phyloP scores from a whole-genome alignment of 129 eudicot genomes.

The Pittosporum tobira region DNA sequence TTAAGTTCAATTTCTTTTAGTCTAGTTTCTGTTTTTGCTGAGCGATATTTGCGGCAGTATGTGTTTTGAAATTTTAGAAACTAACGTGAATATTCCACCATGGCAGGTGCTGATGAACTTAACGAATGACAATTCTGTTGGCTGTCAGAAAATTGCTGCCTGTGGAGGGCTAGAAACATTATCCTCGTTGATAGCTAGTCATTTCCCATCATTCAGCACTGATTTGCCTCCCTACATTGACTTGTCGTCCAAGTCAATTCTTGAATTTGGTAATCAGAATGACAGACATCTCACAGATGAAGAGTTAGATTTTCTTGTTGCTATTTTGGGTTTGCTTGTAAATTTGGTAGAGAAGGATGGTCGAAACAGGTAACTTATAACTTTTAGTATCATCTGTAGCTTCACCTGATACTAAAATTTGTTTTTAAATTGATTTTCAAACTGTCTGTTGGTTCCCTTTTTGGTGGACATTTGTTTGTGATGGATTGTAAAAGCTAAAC shows the following conservation, averaged over 20 bases:
- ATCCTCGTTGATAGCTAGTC: constrained; percentile 73
- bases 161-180: constrained; percentile 79
- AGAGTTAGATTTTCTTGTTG: constrained; percentile 84
- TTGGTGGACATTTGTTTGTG: neutral
- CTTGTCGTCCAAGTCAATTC: constrained; percentile 21
- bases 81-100: neutral
- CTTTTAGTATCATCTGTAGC: neutral
- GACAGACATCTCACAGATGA: constrained; percentile 58
- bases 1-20: no score
- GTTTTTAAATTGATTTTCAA: neutral
- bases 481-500: neutral
- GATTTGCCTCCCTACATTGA: constrained; percentile 25
- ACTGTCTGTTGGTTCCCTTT: neutral
- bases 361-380: constrained; percentile 49
- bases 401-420: no score
- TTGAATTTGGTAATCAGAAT: constrained; percentile 22
- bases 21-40: neutral
- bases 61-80: neutral
- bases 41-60: neutral
- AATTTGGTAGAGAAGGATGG: constrained; percentile 87
- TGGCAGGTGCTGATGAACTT: constrained; percentile 89
- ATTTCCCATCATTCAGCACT: constrained; percentile 63
- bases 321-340: constrained; percentile 85
- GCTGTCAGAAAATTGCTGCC: constrained; percentile 89
- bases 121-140: constrained; percentile 76